Percentiles rank a stretch among this genome's conserved stretches.
Evolutionary conservation across 2,329 filamentous ascomycete genomes (phyloP).

Genomic region (Elsinoe necatrix): DNA sequence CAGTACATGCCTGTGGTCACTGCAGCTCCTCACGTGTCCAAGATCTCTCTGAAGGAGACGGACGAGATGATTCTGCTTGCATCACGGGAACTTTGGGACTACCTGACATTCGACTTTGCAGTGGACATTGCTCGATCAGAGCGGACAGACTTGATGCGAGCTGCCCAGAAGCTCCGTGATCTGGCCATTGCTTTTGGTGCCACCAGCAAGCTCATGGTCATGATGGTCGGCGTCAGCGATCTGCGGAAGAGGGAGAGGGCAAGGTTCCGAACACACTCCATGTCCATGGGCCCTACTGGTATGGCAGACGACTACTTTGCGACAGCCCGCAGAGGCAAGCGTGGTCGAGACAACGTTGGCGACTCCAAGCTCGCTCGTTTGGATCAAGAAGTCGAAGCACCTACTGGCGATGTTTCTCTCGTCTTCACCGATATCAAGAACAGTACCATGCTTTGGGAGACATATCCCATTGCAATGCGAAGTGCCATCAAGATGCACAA

Average conservation of each 20-base stretch:
- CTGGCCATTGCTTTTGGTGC: constrained; percentile 93
- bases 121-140: constrained; percentile 86
- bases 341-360: constrained; percentile 50
- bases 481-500: constrained; percentile 97
- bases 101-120: constrained; percentile 77
- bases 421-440: constrained; percentile 99
- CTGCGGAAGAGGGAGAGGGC: constrained; percentile 77
- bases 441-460: constrained; percentile 93
- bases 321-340: constrained; percentile 56
- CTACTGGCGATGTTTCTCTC: constrained; percentile 81
- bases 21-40: constrained; percentile 75
- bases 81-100: constrained; percentile 91
- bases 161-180: constrained; percentile 88
- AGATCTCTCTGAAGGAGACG: constrained; percentile 70
- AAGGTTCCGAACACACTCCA: constrained; percentile 67
- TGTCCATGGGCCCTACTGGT: constrained; percentile 72
- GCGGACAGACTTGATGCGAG: constrained; percentile 83
- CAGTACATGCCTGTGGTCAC: constrained; percentile 88
- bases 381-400: constrained; percentile 83
- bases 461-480: constrained; percentile 88
- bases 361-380: constrained; percentile 82
- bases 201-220: constrained; percentile 94
- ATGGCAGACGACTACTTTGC: constrained; percentile 63
- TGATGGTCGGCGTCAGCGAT: constrained; percentile 91
- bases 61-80: constrained; percentile 92